Evolutionary conservation across 2,329 filamentous ascomycete genomes (phyloP), one percentile per base, ranked within the genome.

Genomic region (Rhinocladiella mackenziei): DNA sequence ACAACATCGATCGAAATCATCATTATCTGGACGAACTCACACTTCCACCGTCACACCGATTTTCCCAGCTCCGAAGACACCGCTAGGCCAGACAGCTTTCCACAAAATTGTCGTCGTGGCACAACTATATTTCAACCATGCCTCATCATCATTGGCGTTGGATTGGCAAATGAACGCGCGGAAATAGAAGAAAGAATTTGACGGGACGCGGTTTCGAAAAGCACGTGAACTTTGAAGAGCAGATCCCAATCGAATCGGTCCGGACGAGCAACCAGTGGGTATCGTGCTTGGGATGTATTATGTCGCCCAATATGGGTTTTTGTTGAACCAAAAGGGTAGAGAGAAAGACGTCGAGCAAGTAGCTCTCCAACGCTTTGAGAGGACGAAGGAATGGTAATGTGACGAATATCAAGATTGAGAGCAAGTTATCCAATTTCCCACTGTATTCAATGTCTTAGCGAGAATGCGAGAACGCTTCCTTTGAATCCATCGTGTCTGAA

Each of bases 211-310:
- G 4, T 32, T 20, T 20, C 29, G 14, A 11, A 35, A 14, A 30
- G 25, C 32, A 38, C n/a, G 22, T 32, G 33, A 15, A 25, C 14
- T 22, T 35, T 47, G 20, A 33, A 14, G 18, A 42, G 15, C 39
- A 28, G 38, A 38, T 25, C 38, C 33, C 26, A 25, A 17, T 14
- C 4, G 31, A 22, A 11, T n/a, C 18, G 25, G 37, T 10, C 10
- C 20, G 32, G 28, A 29, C 14, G 22, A 28, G 22, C 40, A 29
- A 31, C 20, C 22, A 20, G 10, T 38, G 18, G 19, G 15, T 9
- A 18, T 33, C 26, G 39, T 42, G 37, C 33, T 38, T 28, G 32
- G 33, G 23, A 26, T 37, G 37, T 47, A 42, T 22, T 35, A 26
- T 19, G 37, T 31, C 15, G 20, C 14, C 14, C 19, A 17, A 23